Base-by-base conservation (phyloP, 306 rosid species). In the Fragaria nilgerrensis region DNA sequence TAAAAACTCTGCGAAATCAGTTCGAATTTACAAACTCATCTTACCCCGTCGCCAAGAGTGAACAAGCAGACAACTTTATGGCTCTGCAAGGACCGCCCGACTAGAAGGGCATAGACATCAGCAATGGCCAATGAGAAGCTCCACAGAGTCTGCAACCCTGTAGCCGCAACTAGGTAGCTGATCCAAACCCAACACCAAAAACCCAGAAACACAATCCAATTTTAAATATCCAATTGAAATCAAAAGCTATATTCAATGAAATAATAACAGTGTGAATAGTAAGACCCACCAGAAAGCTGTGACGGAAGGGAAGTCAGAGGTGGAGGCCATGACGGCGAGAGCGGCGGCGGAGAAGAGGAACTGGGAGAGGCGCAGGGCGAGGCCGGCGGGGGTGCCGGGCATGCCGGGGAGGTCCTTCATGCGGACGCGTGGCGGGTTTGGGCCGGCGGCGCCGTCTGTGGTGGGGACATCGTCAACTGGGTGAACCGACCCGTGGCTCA, bases 31-130 rank as follows among this genome's bases (percentile, higher is more conserved):
- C 48, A 41, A 32, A 15, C 43, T 5, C 9, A 61, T 81, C 93
- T 86, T 90, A 92, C 98, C 91, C 98, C 97, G 73, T 94, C 98
- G 17, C 98, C 98, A 69, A 94, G 39, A 47, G 98, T 82, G 76
- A 94, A 94, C 55, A 90, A 78, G 74, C 86, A 66, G 77, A 92
- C 86, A 70, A 86, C 80, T 79, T 53, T 84, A 58, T 79, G 76
- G 79, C 89, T 94, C 79, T 89, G 96, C 86, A 94, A 86, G 45
- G 93, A 84, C 2, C 95, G 91, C 83, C 84, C 81, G 15, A 94
- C 97, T 58, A 89, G 79, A 72, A 92, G 90, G 47, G 98, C 98
- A 79, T 94, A 92, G 39, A 86, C 71, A 74, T 94, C 97, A 67
- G 81, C 71, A 81, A 94, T 75, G 50, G 96, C 97, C 58, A 94